Evolutionary conservation across 257 asterid genomes (phyloP).

Genomic region (Fraxinus excelsior): DNA sequence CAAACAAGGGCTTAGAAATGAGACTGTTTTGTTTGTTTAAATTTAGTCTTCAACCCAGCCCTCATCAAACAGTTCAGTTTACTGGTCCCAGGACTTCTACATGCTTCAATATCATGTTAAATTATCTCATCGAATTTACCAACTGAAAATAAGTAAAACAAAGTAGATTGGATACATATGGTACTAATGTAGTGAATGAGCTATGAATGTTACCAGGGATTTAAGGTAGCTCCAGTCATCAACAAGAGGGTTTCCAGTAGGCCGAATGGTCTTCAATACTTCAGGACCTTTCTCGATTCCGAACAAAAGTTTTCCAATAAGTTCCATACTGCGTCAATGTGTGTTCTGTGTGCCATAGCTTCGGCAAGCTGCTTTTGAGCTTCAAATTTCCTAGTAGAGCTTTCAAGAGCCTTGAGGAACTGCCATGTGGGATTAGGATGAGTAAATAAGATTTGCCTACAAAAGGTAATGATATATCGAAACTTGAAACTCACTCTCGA

Average conservation of each 20-base stretch:
- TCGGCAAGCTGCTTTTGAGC: conserved; percentile 86
- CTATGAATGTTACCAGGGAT: conserved; percentile 59
- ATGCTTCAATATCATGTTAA: not conserved
- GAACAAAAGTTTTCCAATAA: conserved; percentile 78
- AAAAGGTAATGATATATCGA: not conserved
- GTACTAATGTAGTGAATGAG: not conserved
- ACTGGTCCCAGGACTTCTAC: not conserved
- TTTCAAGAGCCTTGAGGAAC: conserved; percentile 75
- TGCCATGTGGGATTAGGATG: conserved; percentile 18
- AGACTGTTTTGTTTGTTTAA: not conserved
- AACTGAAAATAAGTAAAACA: not conserved
- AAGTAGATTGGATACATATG: not conserved
- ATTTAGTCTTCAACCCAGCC: not conserved
- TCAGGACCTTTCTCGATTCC: conserved; percentile 71
- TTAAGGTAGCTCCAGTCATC: conserved; percentile 90
- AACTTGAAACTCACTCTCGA: not conserved
- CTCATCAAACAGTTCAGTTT: not conserved
- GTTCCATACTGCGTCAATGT: conserved; percentile 68
- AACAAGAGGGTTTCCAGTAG: conserved; percentile 82
- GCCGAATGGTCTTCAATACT: conserved; percentile 55
- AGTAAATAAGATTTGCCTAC: not conserved
- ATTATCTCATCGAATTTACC: not conserved
- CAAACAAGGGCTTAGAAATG: not conserved
- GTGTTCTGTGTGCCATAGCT: conserved; percentile 81
- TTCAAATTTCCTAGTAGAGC: conserved; percentile 66